Evolutionary conservation across 1,284 basidiomycete species (phyloP), one percentile per base, ranked within the genome.

Genomic region (Blastosporella zonata): DNA sequence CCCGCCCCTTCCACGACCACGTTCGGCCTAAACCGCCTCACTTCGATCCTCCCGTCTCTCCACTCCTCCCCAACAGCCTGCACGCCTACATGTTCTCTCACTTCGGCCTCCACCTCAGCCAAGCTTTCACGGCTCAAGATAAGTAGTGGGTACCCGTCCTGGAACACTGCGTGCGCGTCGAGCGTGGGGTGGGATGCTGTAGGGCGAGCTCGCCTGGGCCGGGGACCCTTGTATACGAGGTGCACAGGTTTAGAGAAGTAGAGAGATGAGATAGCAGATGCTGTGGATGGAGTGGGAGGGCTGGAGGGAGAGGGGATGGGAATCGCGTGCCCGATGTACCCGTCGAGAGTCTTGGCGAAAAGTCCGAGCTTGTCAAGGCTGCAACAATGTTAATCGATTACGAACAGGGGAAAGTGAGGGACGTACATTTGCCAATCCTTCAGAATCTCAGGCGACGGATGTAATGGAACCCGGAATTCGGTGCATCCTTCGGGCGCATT

Each of bases 1-100:
- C 72, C 74, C 8, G 65, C 74, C 15, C 87, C 87, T 47, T 68
- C 67, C 55, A 87, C 61, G 4, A 88, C 76, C 48, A 90, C 79
- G 60, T 89, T 90, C 0, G 87, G 86, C 41, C 87, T 69, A 68
- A 88, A 89, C 57, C 86, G 75, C 59, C 86, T 80, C 43, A 88
- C 74, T 23, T 67, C 63, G 6, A 88, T 59, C n/a, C 66, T 72
- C 2, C 74, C 75, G 10, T 70, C 64, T 45, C 63, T 68, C 85
- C 87, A 88, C 42, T 63, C 67, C 50, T 78, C 75, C 7, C 71
- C 69, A 17, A 87, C 69, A 0, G 81, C 81, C 57, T 81, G 77
- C 18, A 65, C 65, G 22, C 78, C 79, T 25, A 84, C 74, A 59
- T 77, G 70, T 40, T 61, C 59, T 53, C 69, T 67, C 46, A 79